Percentiles rank a stretch among this genome's conserved stretches.
Evolutionary conservation across 2,329 filamentous ascomycete genomes (phyloP).

Genomic region (Rachicladosporium sp.): DNA sequence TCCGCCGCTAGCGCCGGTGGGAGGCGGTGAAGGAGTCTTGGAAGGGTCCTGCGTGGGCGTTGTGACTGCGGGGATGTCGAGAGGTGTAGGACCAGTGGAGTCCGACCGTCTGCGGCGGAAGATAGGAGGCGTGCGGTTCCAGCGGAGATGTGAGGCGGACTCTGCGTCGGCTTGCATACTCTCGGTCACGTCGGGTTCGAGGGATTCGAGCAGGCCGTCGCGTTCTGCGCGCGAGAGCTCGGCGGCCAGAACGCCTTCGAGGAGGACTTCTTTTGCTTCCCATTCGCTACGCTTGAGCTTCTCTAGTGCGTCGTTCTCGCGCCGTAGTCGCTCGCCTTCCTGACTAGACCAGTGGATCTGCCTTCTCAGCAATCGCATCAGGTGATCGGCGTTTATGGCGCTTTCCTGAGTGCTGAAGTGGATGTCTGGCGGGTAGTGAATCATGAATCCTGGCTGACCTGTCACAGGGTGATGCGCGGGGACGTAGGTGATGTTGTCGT

Average conservation of each 20-base stretch:
- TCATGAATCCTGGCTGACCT: constrained; percentile 33
- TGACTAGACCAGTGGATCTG: constrained; percentile 62
- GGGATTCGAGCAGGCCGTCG: constrained; percentile 22
- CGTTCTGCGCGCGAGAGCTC: constrained; percentile 41
- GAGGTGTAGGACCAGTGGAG: too few relatives aligned
- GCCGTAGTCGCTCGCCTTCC: constrained; percentile 50
- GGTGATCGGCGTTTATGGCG: constrained; percentile 49
- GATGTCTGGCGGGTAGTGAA: constrained; percentile 43
- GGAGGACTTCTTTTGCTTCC: constrained; percentile 64
- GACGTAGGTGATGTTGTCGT: constrained; percentile 48
- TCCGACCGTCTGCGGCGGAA: too few relatives aligned
- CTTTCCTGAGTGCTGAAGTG: constrained; percentile 57
- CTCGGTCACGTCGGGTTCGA: constrained; percentile 21
- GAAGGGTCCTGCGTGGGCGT: too few relatives aligned
- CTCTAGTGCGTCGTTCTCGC: constrained; percentile 56
- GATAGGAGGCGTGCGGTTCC: constrained; percentile 11
- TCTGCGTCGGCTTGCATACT: constrained; percentile 26
- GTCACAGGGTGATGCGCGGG: constrained; percentile 48
- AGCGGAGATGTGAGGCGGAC: constrained; percentile 21
- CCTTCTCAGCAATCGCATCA: constrained; percentile 50
- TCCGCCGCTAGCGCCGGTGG: constrained; percentile 17
- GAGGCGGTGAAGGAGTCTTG: constrained; percentile 12
- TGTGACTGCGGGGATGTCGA: too few relatives aligned
- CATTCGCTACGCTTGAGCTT: constrained; percentile 58
- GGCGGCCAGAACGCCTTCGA: constrained; percentile 64